phyloP scores from a whole-genome alignment of 192 early-diverging fungal genomes.

The Gaertneriomyces sp. region DNA sequence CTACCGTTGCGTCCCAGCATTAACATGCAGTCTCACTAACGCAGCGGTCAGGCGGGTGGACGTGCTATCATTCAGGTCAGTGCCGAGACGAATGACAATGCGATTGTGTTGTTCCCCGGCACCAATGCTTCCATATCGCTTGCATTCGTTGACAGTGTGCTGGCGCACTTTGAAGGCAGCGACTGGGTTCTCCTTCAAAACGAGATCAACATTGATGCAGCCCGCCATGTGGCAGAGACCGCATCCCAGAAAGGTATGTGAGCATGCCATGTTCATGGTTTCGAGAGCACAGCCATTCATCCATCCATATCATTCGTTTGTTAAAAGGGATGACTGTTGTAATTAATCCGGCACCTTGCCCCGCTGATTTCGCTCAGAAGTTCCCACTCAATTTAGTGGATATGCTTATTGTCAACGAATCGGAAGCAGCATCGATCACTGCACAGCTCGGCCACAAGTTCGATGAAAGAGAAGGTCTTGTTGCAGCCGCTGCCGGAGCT shows the following conservation, averaged over 20 bases:
- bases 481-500: no score
- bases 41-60: constrained; percentile 60
- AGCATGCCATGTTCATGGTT: neutral
- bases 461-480: no score
- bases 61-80: constrained; percentile 85
- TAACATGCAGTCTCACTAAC: neutral
- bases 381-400: constrained; percentile 56
- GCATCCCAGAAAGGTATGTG: constrained; percentile 18
- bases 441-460: constrained; percentile 24
- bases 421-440: constrained; percentile 53
- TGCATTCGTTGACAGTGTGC: constrained; percentile 34
- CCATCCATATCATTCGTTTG: neutral
- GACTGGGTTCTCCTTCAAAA: constrained; percentile 87
- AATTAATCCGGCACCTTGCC: constrained; percentile 85
- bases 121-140: constrained; percentile 30
- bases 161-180: constrained; percentile 51
- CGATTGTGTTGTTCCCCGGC: constrained; percentile 70
- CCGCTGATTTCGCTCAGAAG: constrained; percentile 38
- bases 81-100: constrained; percentile 68
- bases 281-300: neutral
- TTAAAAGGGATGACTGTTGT: constrained; percentile 61
- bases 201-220: constrained; percentile 61
- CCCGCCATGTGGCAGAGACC: constrained; percentile 14
- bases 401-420: constrained; percentile 78
- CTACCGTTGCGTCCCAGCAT: neutral